Base-by-base conservation (phyloP, 83 land plant species). In the Thuja plicata region DNA sequence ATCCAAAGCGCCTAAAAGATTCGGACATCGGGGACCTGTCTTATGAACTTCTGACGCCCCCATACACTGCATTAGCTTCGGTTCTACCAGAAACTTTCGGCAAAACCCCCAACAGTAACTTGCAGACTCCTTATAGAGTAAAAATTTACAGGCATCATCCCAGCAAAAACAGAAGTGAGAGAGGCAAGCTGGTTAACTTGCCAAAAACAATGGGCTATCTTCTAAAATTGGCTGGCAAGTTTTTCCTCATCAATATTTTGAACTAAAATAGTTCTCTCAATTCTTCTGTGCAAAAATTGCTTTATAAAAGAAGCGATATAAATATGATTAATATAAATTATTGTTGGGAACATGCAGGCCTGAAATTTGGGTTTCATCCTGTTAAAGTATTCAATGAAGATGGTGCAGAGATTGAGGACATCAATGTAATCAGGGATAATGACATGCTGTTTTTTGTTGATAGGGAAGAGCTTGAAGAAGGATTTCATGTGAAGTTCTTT, bases 71-170 rank as follows among this genome's bases (percentile, higher is more conserved):
- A 30, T 71, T 71, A 30, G 30, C 76, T 71, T 71, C 30, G 30
- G 66, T 0, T 3, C 17, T 54, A 16, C 57, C 57, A 21, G 70
- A 19, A 62, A 24, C 8, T 62, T 62, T 62, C n/a, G 7, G 70
- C n/a, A 19, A 62, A 5, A 62, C 2, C 7, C 70, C 1, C 24
- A 62, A 1, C 70, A 6, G 70, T 1, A 62, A 62, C 0, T 54
- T 54, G 4, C 57, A 15, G 19, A 54, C 86, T 84, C 86, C 86
- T 55, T 11, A 16, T 35, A 50, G 66, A 32, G 41, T 85, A 50
- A 52, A 3, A 85, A 90, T 95, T 2, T 93, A 92, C 76, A 93
- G 57, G 85, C 93, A 94, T 74, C 92, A 93, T 90, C 96, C 96
- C n/a, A 52, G 21, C 62, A 85, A 85, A 85, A 52, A 17, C 37